phyloP scores from a whole-genome alignment of 352 stramenopile genomes.

The Globisporangium solare region DNA sequence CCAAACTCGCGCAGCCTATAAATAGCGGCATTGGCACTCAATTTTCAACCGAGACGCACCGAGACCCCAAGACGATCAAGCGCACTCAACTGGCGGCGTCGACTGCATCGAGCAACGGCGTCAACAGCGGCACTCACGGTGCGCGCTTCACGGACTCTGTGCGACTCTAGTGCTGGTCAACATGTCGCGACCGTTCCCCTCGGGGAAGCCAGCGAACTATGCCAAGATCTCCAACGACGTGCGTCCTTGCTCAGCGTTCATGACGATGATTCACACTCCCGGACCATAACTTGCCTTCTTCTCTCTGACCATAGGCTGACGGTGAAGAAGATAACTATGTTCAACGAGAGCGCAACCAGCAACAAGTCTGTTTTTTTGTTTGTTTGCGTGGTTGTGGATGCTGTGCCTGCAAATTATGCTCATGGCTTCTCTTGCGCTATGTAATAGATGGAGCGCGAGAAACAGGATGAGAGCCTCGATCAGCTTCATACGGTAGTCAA shows the following conservation, averaged over 20 bases:
- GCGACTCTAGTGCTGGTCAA: too few relatives aligned
- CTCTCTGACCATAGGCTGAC: slow-evolving; percentile 27
- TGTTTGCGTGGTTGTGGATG: not conserved
- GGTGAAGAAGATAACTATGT: slow-evolving; percentile 56
- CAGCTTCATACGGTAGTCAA: slow-evolving; percentile 76
- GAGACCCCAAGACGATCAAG: too few relatives aligned
- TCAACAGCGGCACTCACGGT: too few relatives aligned
- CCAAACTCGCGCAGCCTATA: too few relatives aligned
- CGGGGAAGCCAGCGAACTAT: slow-evolving; percentile 60
- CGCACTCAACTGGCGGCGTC: too few relatives aligned
- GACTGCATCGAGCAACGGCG: too few relatives aligned
- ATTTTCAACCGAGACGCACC: too few relatives aligned
- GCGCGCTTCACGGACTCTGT: too few relatives aligned
- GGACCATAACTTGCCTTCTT: not conserved
- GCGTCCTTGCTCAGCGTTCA: not conserved
- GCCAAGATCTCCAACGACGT: slow-evolving; percentile 73
- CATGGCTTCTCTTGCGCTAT: not conserved
- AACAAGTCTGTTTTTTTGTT: slow-evolving; percentile 26
- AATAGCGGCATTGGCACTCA: too few relatives aligned
- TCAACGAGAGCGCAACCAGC: slow-evolving; percentile 35
- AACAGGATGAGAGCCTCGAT: slow-evolving; percentile 81
- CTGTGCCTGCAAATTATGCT: not conserved
- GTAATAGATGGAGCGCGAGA: slow-evolving; percentile 55
- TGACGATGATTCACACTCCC: too few relatives aligned
- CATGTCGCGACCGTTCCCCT: slow-evolving; percentile 57